Percentiles rank a stretch among this genome's conserved stretches.
Evolutionary conservation across 2,329 filamentous ascomycete species (phyloP).

Genomic region (Sporothrix schenckii): DNA sequence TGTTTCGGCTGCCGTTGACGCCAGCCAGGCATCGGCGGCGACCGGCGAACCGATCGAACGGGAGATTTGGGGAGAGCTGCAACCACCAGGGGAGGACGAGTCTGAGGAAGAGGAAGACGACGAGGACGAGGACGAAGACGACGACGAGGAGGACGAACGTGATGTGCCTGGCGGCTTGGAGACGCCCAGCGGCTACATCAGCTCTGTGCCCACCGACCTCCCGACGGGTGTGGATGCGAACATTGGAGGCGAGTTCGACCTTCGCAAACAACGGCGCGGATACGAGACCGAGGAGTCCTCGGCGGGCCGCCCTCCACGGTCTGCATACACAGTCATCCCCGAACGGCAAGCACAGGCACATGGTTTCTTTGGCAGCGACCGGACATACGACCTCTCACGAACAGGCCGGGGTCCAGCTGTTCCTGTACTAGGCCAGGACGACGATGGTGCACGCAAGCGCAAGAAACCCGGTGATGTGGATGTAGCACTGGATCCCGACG

Average conservation of each 20-base stretch:
- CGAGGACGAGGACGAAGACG: conserved; percentile 71
- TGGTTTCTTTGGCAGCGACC: conserved; percentile 95
- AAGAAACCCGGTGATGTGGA: conserved; percentile 98
- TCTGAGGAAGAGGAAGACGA: conserved; percentile 66
- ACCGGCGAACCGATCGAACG: conserved; percentile 81
- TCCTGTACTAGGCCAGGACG: conserved; percentile 78
- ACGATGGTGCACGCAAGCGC: conserved; percentile 72
- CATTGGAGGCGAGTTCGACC: conserved; percentile 83
- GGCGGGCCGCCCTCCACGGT: conserved; percentile 61
- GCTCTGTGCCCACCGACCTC: conserved; percentile 79
- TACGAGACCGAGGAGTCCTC: conserved; percentile 83
- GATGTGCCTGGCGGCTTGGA: conserved; percentile 69
- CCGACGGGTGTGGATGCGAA: conserved; percentile 68
- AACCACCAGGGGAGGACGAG: conserved; percentile 74
- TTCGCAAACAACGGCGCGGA: conserved; percentile 82
- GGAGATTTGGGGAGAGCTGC: conserved; percentile 88
- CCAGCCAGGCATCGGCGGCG: conserved; percentile 45
- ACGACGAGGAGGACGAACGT: conserved; percentile 63
- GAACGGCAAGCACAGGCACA: conserved; percentile 83
- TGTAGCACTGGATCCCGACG: conserved; percentile 85
- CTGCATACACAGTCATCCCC: conserved; percentile 85
- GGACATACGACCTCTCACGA: conserved; percentile 81
- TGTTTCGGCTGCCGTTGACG: conserved; percentile 32
- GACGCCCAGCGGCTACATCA: conserved; percentile 79
- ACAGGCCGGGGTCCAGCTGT: conserved; percentile 51